A percentile compares a stretch with the other conserved stretches of the same genome.
phyloP scores from a whole-genome alignment of 495 filamentous ascomycete species.

The Hyaloscypha bicolor region DNA sequence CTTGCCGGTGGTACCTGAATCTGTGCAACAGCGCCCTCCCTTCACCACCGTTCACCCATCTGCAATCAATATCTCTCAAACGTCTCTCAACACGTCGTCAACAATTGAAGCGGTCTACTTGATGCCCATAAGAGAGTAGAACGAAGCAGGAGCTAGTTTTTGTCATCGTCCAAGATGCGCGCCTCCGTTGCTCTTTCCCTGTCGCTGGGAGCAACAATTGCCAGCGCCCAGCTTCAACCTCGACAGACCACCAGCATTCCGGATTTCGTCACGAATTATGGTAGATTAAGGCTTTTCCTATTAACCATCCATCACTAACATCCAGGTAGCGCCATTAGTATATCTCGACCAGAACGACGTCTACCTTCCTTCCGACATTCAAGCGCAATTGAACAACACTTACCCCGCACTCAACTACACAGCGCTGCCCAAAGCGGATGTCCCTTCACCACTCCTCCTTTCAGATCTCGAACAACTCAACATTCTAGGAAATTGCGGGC shows the following conservation, averaged over 20 bases:
- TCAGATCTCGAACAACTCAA: slow-evolving; percentile 58
- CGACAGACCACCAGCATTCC: background rate
- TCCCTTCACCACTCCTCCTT: slow-evolving; percentile 50
- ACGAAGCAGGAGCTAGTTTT: background rate
- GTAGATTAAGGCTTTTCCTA: background rate
- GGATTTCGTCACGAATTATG: slow-evolving; percentile 9
- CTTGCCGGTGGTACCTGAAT: no score
- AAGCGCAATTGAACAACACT: slow-evolving; percentile 55
- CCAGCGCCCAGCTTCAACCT: background rate
- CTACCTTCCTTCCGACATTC: slow-evolving; percentile 63
- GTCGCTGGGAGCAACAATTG: background rate
- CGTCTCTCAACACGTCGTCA: no score
- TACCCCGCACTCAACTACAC: slow-evolving; percentile 56
- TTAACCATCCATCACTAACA: background rate
- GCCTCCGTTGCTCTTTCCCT: background rate
- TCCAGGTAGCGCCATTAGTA: slow-evolving; percentile 4
- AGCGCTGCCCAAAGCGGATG: slow-evolving; percentile 46
- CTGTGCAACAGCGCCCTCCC: no score
- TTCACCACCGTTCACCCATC: no score
- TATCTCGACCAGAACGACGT: slow-evolving; percentile 57
- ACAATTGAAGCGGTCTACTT: background rate
- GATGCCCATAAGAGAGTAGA: background rate
- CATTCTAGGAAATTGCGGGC: slow-evolving; percentile 31
- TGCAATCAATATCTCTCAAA: no score
- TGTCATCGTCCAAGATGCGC: background rate